Conservation (phyloP, 2,329 filamentous ascomycete species). For the Lecanosticta acicola region DNA sequence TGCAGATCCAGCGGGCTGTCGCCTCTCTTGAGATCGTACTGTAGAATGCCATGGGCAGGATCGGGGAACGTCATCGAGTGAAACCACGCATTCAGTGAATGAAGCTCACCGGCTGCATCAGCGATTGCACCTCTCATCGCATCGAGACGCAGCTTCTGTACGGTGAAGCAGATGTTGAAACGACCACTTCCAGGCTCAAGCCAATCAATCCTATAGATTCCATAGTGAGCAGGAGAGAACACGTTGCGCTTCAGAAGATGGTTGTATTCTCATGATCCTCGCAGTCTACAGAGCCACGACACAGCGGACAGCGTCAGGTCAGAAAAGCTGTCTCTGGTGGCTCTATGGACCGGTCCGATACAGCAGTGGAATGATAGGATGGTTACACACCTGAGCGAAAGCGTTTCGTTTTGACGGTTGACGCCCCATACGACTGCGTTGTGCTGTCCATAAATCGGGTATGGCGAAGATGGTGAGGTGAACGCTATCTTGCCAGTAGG, state of each 20-base stretch:
- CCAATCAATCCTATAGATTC: constrained; percentile 17
- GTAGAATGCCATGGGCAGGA: constrained; percentile 34
- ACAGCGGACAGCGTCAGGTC: no score
- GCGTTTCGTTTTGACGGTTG: constrained; percentile 19
- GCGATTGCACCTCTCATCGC: constrained; percentile 22
- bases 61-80: constrained; percentile 42
- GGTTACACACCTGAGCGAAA: constrained; percentile 3
- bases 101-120: constrained; percentile 14
- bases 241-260: no score
- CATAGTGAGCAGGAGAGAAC: no score
- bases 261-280: no score
- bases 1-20: constrained; percentile 33
- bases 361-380: no score
- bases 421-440: constrained; percentile 22
- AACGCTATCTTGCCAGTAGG: constrained; percentile 2
- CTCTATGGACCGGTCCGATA: no score
- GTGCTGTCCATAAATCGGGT: constrained; percentile 11
- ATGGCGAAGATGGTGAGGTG: not conserved
- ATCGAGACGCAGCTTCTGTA: constrained; percentile 4
- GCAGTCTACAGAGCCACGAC: no score
- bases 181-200: constrained; percentile 4
- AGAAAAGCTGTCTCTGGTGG: no score
- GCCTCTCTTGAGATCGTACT: constrained; percentile 36
- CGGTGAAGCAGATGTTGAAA: not conserved
- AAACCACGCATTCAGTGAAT: constrained; percentile 26